Percentiles rank a stretch among this genome's conserved stretches.
Evolutionary conservation across 257 asterid species (phyloP).

Genomic region (Gentiana macrophylla): DNA sequence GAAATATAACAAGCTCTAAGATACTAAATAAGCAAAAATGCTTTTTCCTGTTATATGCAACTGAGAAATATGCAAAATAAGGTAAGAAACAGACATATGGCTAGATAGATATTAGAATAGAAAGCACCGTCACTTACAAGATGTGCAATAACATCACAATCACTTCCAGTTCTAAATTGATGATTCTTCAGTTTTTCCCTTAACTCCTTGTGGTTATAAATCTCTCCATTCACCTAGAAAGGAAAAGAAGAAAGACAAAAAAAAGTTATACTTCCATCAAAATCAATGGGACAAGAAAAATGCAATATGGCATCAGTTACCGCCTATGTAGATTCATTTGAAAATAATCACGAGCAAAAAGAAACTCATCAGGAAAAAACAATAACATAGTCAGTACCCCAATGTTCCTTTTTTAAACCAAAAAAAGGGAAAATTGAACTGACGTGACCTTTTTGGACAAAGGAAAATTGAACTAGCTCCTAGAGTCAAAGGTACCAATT

Average conservation of each 20-base stretch:
- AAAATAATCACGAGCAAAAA: too few relatives aligned
- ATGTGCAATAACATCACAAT: constrained; percentile 99
- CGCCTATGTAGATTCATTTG: too few relatives aligned
- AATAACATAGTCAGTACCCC: too few relatives aligned
- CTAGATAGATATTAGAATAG: neutral
- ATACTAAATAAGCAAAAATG: neutral
- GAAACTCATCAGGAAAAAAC: too few relatives aligned
- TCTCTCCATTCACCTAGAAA: constrained; percentile 89
- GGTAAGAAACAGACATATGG: neutral
- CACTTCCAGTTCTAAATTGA: constrained; percentile 84
- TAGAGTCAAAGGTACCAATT: too few relatives aligned
- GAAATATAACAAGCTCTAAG: neutral
- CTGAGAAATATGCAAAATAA: neutral
- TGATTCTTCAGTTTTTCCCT: constrained; percentile 66
- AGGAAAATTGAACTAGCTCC: too few relatives aligned
- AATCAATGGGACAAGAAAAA: neutral
- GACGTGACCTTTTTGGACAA: too few relatives aligned
- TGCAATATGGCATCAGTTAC: neutral
- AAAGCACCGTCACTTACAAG: constrained; percentile 45
- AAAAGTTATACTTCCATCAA: neutral
- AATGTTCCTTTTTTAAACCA: too few relatives aligned
- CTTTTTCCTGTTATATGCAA: neutral
- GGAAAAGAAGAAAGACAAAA: neutral
- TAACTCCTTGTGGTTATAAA: constrained; percentile 83
- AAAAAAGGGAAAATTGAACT: too few relatives aligned